Percentiles rank a stretch among this genome's conserved stretches.
These are phyloP conservation scores for Euphorbia tirucalli DNA, from an alignment of 345 rosid species.

Conservation along the genomic window DNA sequence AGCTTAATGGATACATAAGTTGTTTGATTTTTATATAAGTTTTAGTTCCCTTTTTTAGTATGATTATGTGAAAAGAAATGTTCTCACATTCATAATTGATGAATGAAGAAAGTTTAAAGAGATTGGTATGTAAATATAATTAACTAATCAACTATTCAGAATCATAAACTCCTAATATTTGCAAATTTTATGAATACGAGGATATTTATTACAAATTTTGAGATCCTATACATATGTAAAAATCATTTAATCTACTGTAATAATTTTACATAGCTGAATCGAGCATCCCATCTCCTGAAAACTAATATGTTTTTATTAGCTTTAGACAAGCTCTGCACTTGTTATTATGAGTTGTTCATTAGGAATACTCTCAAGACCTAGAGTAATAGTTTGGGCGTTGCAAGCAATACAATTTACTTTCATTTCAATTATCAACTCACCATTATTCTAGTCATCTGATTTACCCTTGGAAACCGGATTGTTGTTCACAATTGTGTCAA, in stretches of 20 bases:
- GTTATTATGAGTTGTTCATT: conserved; percentile 36
- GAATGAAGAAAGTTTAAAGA: too few relatives aligned
- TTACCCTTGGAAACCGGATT: neutral
- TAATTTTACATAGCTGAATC: conserved; percentile 15
- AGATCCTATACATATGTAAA: conserved; percentile 14
- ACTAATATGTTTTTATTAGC: conserved; percentile 36
- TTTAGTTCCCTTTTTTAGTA: too few relatives aligned
- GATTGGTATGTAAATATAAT: too few relatives aligned
- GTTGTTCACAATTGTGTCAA: too few relatives aligned
- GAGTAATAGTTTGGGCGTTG: neutral
- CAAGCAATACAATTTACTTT: conserved; percentile 28
- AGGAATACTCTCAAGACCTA: conserved; percentile 20
- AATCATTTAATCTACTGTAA: conserved; percentile 22
- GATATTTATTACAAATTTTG: conserved; percentile 6
- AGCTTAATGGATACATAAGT: too few relatives aligned
- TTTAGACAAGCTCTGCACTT: conserved; percentile 52
- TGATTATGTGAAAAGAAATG: too few relatives aligned
- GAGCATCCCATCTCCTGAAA: neutral
- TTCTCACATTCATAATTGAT: too few relatives aligned
- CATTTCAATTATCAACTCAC: conserved; percentile 24
- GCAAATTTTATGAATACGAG: too few relatives aligned
- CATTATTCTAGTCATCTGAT: conserved; percentile 19
- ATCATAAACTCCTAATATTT: too few relatives aligned
- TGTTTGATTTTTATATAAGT: too few relatives aligned
- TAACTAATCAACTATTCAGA: too few relatives aligned